These are phyloP conservation scores for Thermochaetoides thermophila DNA, from an alignment of 495 filamentous ascomycete genomes.

Conservation along the genomic window DNA sequence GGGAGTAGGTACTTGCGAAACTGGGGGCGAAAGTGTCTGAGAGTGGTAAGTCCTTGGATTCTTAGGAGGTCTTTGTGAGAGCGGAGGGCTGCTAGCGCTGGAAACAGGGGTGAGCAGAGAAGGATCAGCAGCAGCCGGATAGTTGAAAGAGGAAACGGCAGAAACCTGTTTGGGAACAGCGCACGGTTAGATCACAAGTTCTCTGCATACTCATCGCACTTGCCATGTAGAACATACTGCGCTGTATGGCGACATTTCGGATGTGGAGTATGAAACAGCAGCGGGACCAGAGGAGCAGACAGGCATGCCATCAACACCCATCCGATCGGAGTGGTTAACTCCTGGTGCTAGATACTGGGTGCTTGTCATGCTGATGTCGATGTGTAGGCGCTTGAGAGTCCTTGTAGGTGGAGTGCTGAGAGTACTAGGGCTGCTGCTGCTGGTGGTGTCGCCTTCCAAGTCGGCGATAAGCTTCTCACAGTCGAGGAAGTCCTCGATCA, in stretches of 20 bases:
- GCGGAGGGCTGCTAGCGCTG: constrained; percentile 27
- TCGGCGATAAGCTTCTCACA: constrained; percentile 9
- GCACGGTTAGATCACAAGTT: not conserved
- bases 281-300: constrained; percentile 10
- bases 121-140: constrained; percentile 27
- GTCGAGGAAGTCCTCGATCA: constrained; percentile 11
- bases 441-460: constrained; percentile 8
- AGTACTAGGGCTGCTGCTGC: constrained; percentile 3
- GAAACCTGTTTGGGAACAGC: constrained; percentile 11
- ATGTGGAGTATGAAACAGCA: constrained; percentile 12
- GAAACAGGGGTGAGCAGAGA: constrained; percentile 34
- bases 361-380: constrained; percentile 19
- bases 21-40: constrained; percentile 15
- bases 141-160: constrained; percentile 30
- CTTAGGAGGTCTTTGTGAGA: too few species aligned
- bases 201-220: not conserved
- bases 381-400: constrained; percentile 8
- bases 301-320: constrained; percentile 11
- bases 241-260: constrained; percentile 18
- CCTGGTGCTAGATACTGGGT: constrained; percentile 16
- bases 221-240: constrained; percentile 19
- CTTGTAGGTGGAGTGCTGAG: constrained; percentile 6
- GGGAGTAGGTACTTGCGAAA: constrained; percentile 28
- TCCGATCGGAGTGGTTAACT: constrained; percentile 9
- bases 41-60: too few species aligned